Conservation (phyloP, 805 yeast genomes). For the Candida fluviatilis region DNA sequence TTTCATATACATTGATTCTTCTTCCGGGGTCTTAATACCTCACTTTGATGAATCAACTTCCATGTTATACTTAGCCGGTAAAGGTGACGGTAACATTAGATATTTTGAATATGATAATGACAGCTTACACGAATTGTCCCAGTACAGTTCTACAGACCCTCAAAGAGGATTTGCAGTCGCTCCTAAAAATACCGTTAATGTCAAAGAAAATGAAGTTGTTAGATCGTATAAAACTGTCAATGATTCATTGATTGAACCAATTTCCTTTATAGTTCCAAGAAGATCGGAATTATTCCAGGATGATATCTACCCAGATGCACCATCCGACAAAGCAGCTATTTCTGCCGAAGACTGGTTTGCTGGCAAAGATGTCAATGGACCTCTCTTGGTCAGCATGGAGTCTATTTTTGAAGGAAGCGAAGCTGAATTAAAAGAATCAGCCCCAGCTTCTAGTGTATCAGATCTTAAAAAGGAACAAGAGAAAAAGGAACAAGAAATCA, state of each 20-base stretch:
- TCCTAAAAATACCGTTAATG: conserved; percentile 77
- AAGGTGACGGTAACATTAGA: conserved; percentile 96
- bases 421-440: conserved; percentile 43
- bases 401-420: conserved; percentile 73
- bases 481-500: conserved; percentile 8
- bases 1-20: conserved; percentile 77
- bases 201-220: conserved; percentile 80
- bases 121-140: conserved; percentile 78
- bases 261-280: conserved; percentile 91
- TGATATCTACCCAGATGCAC: conserved; percentile 90
- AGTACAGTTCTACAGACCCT: conserved; percentile 82
- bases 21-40: conserved; percentile 93
- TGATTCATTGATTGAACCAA: conserved; percentile 82
- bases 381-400: conserved; percentile 71
- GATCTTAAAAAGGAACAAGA: conserved; percentile 19
- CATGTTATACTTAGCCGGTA: conserved; percentile 87
- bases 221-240: conserved; percentile 83
- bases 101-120: conserved; percentile 88
- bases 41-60: conserved; percentile 78
- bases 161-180: conserved; percentile 94
- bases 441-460: conserved; percentile 28
- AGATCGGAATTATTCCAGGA: conserved; percentile 89
- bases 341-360: conserved; percentile 72
- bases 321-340: conserved; percentile 74
- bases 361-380: conserved; percentile 82